Conservation (phyloP, 768 basidiomycete species). For the Epithele typhae region DNA sequence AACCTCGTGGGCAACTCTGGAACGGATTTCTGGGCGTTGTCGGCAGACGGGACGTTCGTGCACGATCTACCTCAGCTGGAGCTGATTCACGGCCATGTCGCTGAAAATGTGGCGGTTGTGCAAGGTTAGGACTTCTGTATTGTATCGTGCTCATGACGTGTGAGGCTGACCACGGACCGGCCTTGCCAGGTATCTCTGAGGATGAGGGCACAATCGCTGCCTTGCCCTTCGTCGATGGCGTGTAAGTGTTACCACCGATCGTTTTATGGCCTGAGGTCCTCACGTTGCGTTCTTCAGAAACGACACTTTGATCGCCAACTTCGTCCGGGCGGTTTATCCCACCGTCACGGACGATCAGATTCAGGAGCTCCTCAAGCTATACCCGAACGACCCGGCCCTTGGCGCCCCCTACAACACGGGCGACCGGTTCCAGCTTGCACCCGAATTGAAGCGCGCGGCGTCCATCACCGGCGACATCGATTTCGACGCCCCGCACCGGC, state of each 20-base stretch:
- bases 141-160: too few species aligned
- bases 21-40: too few species aligned
- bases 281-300: too few species aligned
- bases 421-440: background rate
- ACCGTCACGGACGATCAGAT: background rate
- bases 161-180: background rate
- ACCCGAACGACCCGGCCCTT: slow-evolving; percentile 9
- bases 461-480: slow-evolving; percentile 14
- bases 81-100: background rate
- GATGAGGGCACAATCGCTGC: background rate
- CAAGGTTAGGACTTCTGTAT: too few species aligned
- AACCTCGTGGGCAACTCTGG: too few species aligned
- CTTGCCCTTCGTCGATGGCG: background rate
- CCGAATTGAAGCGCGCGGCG: slow-evolving; percentile 14
- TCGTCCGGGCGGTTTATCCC: background rate
- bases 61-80: background rate
- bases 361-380: background rate
- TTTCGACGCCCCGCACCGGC: slow-evolving; percentile 9
- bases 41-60: background rate
- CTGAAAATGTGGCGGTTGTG: background rate
- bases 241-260: background rate
- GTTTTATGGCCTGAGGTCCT: too few species aligned
- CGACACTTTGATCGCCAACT: background rate
- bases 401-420: slow-evolving; percentile 16
- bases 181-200: background rate